A percentile compares a stretch with the other conserved stretches of the same genome.
Conservation (phyloP, 2,329 filamentous ascomycete species). For the Venturia carpophila region DNA sequence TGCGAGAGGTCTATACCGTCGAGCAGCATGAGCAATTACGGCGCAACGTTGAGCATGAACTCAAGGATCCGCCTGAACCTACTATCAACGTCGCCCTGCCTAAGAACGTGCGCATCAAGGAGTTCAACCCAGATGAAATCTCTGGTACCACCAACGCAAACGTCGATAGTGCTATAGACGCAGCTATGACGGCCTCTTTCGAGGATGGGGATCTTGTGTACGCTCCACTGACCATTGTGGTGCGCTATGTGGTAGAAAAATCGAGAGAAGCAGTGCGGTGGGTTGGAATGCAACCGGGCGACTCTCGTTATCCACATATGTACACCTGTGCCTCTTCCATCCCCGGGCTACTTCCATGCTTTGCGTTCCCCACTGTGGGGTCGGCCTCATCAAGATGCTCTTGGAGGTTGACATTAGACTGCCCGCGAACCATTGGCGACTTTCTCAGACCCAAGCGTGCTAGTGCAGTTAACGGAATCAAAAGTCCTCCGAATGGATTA, state of each 20-base stretch:
- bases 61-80: slow-evolving; percentile 45
- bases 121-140: slow-evolving; percentile 41
- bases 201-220: slow-evolving; percentile 7
- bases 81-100: slow-evolving; percentile 54
- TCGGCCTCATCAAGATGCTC: slow-evolving; percentile 71
- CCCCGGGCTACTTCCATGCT: slow-evolving; percentile 68
- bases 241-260: slow-evolving; percentile 69
- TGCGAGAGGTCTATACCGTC: slow-evolving; percentile 55
- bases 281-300: slow-evolving; percentile 72
- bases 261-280: slow-evolving; percentile 87
- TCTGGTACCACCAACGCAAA: background rate
- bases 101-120: slow-evolving; percentile 52
- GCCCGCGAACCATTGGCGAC: slow-evolving; percentile 79
- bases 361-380: slow-evolving; percentile 86
- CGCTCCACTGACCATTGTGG: slow-evolving; percentile 29
- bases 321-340: slow-evolving; percentile 78
- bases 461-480: slow-evolving; percentile 4
- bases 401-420: slow-evolving; percentile 84
- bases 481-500: slow-evolving; percentile 22
- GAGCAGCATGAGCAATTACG: slow-evolving; percentile 72
- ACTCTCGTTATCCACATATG: slow-evolving; percentile 79
- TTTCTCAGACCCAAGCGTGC: slow-evolving; percentile 29
- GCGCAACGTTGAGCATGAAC: slow-evolving; percentile 54
- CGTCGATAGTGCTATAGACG: background rate
- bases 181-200: slow-evolving; percentile 10